phyloP scores from a whole-genome alignment of 305 asterid genomes.

The Rubia peregrina region DNA sequence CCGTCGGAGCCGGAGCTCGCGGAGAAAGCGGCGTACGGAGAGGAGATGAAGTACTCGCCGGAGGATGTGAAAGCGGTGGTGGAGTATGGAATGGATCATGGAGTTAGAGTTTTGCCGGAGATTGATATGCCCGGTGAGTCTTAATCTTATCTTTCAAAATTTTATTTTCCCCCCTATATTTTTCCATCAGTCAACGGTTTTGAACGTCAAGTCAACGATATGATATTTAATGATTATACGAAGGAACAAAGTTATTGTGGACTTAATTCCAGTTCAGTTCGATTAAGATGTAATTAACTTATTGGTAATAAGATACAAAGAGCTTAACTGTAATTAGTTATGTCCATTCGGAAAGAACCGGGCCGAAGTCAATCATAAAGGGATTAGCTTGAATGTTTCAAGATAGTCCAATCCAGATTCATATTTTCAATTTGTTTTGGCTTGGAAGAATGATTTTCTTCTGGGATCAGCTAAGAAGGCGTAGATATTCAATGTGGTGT shows the following conservation, averaged over 20 bases:
- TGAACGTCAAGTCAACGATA: too few relatives aligned
- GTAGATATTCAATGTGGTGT: background rate
- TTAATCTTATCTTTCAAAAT: background rate
- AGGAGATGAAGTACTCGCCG: constrained; percentile 56
- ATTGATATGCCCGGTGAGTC: constrained; percentile 94
- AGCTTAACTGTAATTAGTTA: background rate
- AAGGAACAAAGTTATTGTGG: too few relatives aligned
- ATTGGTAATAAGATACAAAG: background rate
- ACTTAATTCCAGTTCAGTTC: background rate
- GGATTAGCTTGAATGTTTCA: background rate
- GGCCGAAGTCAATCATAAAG: background rate
- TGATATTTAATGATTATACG: too few relatives aligned
- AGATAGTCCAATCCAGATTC: background rate
- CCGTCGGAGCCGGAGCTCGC: constrained; percentile 71
- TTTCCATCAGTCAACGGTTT: too few relatives aligned
- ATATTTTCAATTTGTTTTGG: background rate
- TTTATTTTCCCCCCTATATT: too few relatives aligned
- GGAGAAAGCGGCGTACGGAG: constrained; percentile 57
- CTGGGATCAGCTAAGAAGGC: background rate
- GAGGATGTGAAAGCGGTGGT: constrained; percentile 54
- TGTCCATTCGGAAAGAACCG: background rate
- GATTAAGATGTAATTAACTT: background rate
- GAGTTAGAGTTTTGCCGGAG: constrained; percentile 81
- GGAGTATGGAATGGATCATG: constrained; percentile 58
- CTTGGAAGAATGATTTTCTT: background rate